Evolutionary conservation across 169 alveolate species (phyloP), one percentile per base, ranked within the genome.

Genomic region (Plasmodium reichenowi): DNA sequence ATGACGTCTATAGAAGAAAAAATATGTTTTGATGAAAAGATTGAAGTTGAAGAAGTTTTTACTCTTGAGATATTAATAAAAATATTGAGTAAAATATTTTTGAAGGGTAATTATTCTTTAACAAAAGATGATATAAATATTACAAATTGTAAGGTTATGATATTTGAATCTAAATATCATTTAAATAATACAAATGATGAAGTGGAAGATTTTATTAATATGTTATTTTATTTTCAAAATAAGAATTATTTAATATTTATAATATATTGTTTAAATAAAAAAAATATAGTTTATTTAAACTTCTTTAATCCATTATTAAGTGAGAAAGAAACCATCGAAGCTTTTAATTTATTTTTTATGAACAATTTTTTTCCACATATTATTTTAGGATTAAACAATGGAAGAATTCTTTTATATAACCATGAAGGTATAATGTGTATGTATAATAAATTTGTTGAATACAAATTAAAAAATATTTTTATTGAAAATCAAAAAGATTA

Each of bases 301-400:
- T 83, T 70, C 17, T 83, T 83, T 60, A 83, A 83, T 47, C 91
- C 91, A 1, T 43, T 83, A 63, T 58, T 83, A 48, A 56, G 32
- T 83, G 91, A 83, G 63, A 71, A 71, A 50, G 91, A 83, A 70
- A 48, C 48, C 29, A 71, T 83, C 3, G 91, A 83, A 62, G 32
- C 85, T n/a, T 54, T 83, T 2, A 67, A 83, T 71, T 43, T 83
- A 24, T 83, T 83, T 83, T 83, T 70, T 29, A 70, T 83, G 24
- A 83, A 83, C 32, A 83, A 83, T 38, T 83, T 54, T 22, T 83
- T 83, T 62, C 91, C 91, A n/a, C 91, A 83, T 70, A 83, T 83
- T 13, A 71, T 83, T 9, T 43, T 83, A 48, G 91, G 91, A 5
- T 63, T 83, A 10, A 83, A 83, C 50, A 83, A 58, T 83, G 91